Evolutionary conservation across 768 basidiomycete species (phyloP), one percentile per base, ranked within the genome.

Genomic region (Leccinellum luteum): DNA sequence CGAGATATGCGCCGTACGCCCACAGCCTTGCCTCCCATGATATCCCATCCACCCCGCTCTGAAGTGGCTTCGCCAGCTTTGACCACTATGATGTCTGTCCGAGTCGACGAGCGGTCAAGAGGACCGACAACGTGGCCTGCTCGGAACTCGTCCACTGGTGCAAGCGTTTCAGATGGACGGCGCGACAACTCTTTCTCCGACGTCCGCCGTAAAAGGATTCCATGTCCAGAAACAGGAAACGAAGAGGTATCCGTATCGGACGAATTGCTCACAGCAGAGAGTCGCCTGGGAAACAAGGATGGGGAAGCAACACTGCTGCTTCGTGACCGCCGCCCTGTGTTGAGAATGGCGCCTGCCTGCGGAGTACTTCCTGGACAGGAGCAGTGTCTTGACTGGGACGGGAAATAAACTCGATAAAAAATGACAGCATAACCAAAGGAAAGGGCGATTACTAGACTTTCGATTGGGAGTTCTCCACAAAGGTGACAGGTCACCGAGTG

Each of bases 191-290:
- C 85, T 69, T 87, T 89, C 66, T 91, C 90, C 3, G 87, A 88
- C 21, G 80, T 78, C 51, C 90, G 79, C 48, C 90, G 81, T 25
- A 89, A 85, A 68, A 92, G 84, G 38, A 87, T 80, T 19, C 89
- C 92, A 65, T 91, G 91, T 3, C 79, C 90, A 6, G 89, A 92
- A 23, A 94, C 81, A 12, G 92, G 92, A 68, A 92, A 94, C 9
- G 82, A 75, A 6, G 81, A 73, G 0, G 77, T 68, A 53, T 86
- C 84, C 21, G 57, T 27, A 21, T 71, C 66, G 25, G 69, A 63
- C 73, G 79, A 51, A 73, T 69, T 19, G 19, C 68, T 66, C 31
- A 74, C 69, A 25, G 81, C 74, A 4, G 82, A 79, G 15, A 83
- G 65, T 55, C 82, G 76, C 48, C 81, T 77, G n/a, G 72, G 62